Percentiles rank a stretch among this genome's conserved stretches.
Conservation (phyloP, 2,329 filamentous ascomycete genomes). For the Aspergillus jensenii region DNA sequence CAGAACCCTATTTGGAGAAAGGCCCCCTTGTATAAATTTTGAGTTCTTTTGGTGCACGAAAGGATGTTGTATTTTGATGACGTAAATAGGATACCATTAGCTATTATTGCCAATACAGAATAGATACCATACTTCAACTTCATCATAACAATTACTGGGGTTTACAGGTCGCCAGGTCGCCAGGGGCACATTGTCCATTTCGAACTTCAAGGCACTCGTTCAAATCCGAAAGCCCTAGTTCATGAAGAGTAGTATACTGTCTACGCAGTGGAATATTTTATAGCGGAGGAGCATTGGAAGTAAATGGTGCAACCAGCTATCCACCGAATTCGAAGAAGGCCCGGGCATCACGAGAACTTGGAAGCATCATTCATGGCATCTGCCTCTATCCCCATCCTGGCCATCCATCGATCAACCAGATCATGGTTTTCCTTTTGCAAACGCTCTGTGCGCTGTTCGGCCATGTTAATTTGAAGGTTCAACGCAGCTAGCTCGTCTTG, state of each 20-base stretch:
- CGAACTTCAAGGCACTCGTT: no score
- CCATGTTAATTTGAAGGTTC: conserved; percentile 83
- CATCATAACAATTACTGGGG: not conserved
- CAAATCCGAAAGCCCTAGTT: no score
- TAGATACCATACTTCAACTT: not conserved
- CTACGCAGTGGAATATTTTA: not conserved
- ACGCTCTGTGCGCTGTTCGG: conserved; percentile 71
- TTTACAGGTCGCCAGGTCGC: not conserved
- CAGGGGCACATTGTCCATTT: not conserved
- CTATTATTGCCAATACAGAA: not conserved
- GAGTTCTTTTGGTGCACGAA: not conserved
- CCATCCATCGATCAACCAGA: conserved; percentile 89
- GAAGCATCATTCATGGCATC: conserved; percentile 75
- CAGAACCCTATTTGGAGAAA: not conserved
- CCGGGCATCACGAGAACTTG: conserved; percentile 41
- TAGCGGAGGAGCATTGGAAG: not conserved
- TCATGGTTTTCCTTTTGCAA: conserved; percentile 83
- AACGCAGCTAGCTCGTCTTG: conserved; percentile 91
- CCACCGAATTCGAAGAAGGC: not conserved
- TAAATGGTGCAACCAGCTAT: not conserved
- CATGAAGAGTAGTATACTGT: not conserved
- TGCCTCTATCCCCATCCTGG: conserved; percentile 78
- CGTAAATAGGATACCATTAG: conserved; percentile 9
- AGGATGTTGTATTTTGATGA: not conserved
- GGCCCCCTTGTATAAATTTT: conserved; percentile 1